Conservation (phyloP, 345 rosid genomes). For the Syzygium grande region DNA sequence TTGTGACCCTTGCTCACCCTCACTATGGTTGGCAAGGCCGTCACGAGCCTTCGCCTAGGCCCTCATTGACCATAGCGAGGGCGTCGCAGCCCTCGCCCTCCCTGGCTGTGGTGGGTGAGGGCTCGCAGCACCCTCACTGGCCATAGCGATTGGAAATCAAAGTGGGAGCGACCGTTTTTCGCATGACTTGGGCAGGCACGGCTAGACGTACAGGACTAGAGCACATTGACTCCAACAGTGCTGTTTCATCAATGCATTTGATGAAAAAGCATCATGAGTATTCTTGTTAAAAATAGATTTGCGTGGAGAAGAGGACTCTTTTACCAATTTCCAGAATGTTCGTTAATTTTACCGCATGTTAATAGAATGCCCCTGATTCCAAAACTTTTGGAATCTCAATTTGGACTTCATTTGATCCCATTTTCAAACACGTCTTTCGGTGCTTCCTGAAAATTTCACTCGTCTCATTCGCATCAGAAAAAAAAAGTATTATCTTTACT, state of each 20-base stretch:
- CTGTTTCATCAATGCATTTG: neutral
- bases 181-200: too few species aligned
- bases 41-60: too few species aligned
- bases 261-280: neutral
- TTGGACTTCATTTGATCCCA: neutral
- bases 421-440: neutral
- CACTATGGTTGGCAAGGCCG: too few species aligned
- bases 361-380: neutral
- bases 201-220: too few species aligned
- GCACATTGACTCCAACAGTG: neutral
- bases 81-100: too few species aligned
- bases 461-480: accelerated
- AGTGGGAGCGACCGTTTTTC: too few species aligned
- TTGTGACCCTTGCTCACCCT: too few species aligned
- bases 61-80: too few species aligned
- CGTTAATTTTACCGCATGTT: neutral
- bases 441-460: neutral
- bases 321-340: neutral
- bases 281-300: neutral
- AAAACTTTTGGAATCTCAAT: neutral
- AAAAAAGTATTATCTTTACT: neutral
- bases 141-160: too few species aligned
- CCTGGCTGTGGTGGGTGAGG: too few species aligned
- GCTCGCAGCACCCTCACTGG: too few species aligned
- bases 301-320: neutral